Evolutionary conservation across 495 filamentous ascomycete species (phyloP), one percentile per base, ranked within the genome.

Genomic region (Chaetomidium leptoderma): DNA sequence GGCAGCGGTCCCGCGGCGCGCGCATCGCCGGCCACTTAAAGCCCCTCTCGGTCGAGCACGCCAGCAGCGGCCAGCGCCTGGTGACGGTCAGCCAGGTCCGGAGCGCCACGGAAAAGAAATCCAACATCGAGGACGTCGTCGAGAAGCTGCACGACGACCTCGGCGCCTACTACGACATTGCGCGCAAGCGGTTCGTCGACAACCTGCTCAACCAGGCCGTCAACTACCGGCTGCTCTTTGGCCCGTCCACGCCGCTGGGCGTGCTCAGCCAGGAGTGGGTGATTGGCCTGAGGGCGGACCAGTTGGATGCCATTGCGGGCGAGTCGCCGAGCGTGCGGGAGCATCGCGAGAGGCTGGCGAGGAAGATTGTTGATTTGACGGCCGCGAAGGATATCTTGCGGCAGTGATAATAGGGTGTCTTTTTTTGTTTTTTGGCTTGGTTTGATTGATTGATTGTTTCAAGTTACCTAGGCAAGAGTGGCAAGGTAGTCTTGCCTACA

Each of bases 81-180:
- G 67, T 60, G 33, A 74, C 44, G 14, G 32, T 35, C 0, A 54
- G 52, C 0, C 45, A 66, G 14, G 19, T 75, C 40, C 30, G 42
- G 17, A 53, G 52, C 4, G 42, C 66, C 0, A 61, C 59, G 8
- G 46, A 66, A 37, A 59, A 69, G 42, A 78, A 76, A 62, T 74
- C 70, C 49, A 87, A 84, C 59, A 37, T 52, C 0, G 63, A 79
- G 0, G 69, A 82, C 23, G 70, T 73, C 1, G 59, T 76, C 6
- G 68, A 77, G 51, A 74, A 81, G 3, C 74, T 88, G 4, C 80
- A 86, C 32, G 81, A 87, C 53, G 78, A 79, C 10, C 71, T 87
- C 0, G 51, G 75, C 27, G 69, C 79, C 0, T 88, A 87, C 66
- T 87, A 87, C 66, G 78, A 81, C 32, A 78, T 86, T 0, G 76